These are phyloP conservation scores for Triticum dicoccoides DNA, from an alignment of 176 grass and related monocot genomes.

Conservation along the genomic window DNA sequence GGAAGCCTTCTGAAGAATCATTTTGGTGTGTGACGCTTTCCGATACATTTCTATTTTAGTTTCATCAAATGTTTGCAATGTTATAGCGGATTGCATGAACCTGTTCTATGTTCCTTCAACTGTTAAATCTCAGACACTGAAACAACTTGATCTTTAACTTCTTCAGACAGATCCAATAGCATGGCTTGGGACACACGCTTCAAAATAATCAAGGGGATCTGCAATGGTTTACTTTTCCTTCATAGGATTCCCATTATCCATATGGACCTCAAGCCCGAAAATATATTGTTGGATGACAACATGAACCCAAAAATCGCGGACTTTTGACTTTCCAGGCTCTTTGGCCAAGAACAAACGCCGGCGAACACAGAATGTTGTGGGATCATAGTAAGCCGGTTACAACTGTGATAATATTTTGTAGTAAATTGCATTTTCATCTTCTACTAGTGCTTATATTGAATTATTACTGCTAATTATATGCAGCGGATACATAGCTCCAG, in stretches of 20 bases:
- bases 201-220: conserved; percentile 30
- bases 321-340: conserved; percentile 32
- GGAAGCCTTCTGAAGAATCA: conserved; percentile 28
- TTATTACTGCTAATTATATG: background rate
- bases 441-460: background rate
- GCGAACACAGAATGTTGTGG: conserved; percentile 18
- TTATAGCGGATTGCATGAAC: background rate
- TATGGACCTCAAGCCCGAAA: conserved; percentile 30
- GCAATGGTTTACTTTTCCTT: conserved; percentile 23
- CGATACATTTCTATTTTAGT: background rate
- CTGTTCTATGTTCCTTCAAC: background rate
- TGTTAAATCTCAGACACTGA: background rate
- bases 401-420: background rate
- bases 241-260: conserved; percentile 28
- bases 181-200: conserved; percentile 10
- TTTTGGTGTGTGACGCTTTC: background rate
- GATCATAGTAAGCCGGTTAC: conserved; percentile 6
- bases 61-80: background rate
- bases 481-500: conserved; percentile 35
- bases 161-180: background rate
- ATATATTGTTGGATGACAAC: conserved; percentile 29
- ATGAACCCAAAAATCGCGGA: conserved; percentile 36
- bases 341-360: conserved; percentile 33
- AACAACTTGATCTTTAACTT: background rate
- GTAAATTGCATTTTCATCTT: background rate